Percentiles rank a stretch among this genome's conserved stretches.
These are phyloP conservation scores for Annulohypoxylon truncatum DNA, from an alignment of 2,329 filamentous ascomycete species.

Conservation along the genomic window DNA sequence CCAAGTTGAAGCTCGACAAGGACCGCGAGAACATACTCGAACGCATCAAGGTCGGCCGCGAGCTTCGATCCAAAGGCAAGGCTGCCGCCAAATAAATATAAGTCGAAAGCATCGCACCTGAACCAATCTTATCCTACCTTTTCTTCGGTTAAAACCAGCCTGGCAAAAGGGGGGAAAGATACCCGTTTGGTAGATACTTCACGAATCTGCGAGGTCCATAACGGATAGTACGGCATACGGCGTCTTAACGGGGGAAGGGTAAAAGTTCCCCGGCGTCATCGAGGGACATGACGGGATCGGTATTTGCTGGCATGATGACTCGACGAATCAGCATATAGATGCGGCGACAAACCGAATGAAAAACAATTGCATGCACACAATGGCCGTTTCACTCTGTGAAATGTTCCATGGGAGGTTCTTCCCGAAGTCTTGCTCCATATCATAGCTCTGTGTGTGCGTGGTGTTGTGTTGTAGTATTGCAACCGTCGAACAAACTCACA, in stretches of 20 bases:
- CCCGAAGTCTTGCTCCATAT: constrained; percentile 66
- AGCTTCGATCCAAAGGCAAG: constrained; percentile 79
- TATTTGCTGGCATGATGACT: constrained; percentile 35
- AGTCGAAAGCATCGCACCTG: not conserved
- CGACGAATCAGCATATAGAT: constrained; percentile 50
- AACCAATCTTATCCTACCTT: not conserved
- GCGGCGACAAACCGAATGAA: constrained; percentile 53
- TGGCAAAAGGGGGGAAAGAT: constrained; percentile 18
- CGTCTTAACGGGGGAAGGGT: constrained; percentile 33
- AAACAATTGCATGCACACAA: constrained; percentile 67
- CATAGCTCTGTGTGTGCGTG: constrained; percentile 3
- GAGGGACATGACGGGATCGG: constrained; percentile 38
- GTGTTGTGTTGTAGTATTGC: constrained; percentile 28
- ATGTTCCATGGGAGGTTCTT: constrained; percentile 80
- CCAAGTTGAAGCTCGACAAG: constrained; percentile 98
- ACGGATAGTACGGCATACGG: constrained; percentile 32
- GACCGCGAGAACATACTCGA: constrained; percentile 90
- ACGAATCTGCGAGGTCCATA: constrained; percentile 1
- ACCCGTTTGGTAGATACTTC: constrained; percentile 27
- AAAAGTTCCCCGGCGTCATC: constrained; percentile 29
- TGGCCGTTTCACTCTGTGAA: constrained; percentile 81
- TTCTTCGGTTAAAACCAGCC: constrained; percentile 23
- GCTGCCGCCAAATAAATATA: constrained; percentile 63
- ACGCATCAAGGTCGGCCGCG: constrained; percentile 83
- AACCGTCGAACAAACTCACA: constrained; percentile 16